phyloP scores from a whole-genome alignment of 495 filamentous ascomycete genomes.

The Podospora fimiseda region DNA sequence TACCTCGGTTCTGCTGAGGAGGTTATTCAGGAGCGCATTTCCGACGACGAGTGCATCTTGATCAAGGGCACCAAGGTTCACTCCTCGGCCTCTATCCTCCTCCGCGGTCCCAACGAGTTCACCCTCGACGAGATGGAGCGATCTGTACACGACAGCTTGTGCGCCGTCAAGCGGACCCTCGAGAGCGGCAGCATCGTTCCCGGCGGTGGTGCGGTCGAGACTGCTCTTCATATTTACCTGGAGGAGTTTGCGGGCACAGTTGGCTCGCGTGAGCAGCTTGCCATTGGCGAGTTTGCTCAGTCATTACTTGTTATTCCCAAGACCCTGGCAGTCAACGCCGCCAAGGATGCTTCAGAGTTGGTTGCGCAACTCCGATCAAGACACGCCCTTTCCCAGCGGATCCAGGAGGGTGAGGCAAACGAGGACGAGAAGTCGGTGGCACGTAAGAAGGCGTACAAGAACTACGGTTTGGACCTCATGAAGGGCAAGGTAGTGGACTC shows the following conservation, averaged over 20 bases:
- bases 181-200: slow-evolving; percentile 97
- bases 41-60: slow-evolving; percentile 97
- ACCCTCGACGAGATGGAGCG: slow-evolving; percentile 99
- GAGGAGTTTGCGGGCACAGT: slow-evolving; percentile 99
- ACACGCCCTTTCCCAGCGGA: slow-evolving; percentile 89
- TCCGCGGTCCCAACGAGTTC: slow-evolving; percentile 94
- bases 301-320: slow-evolving; percentile 92
- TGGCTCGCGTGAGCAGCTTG: slow-evolving; percentile 93
- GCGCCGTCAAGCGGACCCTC: slow-evolving; percentile 91
- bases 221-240: slow-evolving; percentile 97
- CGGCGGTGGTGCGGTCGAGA: slow-evolving; percentile 94
- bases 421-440: slow-evolving; percentile 82
- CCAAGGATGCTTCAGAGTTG: slow-evolving; percentile 90
- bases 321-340: slow-evolving; percentile 93
- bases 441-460: slow-evolving; percentile 94
- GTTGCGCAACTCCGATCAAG: slow-evolving; percentile 91
- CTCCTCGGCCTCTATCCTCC: slow-evolving; percentile 91
- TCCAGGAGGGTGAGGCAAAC: slow-evolving; percentile 71
- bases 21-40: slow-evolving; percentile 93
- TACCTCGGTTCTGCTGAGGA: slow-evolving; percentile 88
- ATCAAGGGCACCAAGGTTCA: slow-evolving; percentile 93
- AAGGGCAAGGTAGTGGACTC: slow-evolving; percentile 89
- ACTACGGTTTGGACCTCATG: slow-evolving; percentile 88
- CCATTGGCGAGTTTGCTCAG: slow-evolving; percentile 95
- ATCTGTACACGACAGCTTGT: slow-evolving; percentile 93